phyloP scores from a whole-genome alignment of 345 rosid species.

The Populus davidiana region DNA sequence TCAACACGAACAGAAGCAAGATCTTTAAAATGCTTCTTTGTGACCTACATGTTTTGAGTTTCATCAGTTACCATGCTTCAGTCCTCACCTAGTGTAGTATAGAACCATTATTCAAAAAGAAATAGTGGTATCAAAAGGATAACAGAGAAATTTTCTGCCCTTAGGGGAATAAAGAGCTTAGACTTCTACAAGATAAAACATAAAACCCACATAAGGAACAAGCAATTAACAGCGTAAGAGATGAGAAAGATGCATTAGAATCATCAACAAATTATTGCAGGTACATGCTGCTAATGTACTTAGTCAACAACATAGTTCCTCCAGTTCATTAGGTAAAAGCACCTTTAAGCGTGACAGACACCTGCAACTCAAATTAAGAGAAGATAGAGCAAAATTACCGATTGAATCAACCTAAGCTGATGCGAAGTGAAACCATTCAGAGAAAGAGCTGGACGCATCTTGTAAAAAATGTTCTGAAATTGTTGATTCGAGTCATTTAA shows the following conservation, averaged over 20 bases:
- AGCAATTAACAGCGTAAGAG: too few species aligned
- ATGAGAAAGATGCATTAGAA: too few species aligned
- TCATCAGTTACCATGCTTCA: not conserved
- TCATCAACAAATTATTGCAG: too few species aligned
- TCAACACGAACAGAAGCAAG: constrained; percentile 46
- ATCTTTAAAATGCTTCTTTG: constrained; percentile 68
- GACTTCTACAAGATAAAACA: too few species aligned
- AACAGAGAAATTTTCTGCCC: too few species aligned
- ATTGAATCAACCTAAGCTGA: constrained; percentile 69
- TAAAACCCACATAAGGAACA: too few species aligned
- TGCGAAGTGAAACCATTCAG: constrained; percentile 69
- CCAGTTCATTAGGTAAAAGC: not conserved
- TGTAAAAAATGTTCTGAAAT: constrained; percentile 56
- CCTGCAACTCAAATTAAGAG: not conserved
- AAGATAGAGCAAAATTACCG: constrained; percentile 36
- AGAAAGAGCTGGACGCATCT: constrained; percentile 68
- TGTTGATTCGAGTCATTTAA: constrained; percentile 33
- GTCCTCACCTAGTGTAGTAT: too few species aligned
- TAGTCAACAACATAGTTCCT: not conserved
- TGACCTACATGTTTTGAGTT: constrained; percentile 38
- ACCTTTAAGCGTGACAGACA: not conserved
- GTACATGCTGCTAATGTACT: too few species aligned
- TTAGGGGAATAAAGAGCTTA: too few species aligned
- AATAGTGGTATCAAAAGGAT: too few species aligned
- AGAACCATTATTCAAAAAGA: too few species aligned